phyloP scores from a whole-genome alignment of 2,329 filamentous ascomycete species.

The Fusarium nurragi region DNA sequence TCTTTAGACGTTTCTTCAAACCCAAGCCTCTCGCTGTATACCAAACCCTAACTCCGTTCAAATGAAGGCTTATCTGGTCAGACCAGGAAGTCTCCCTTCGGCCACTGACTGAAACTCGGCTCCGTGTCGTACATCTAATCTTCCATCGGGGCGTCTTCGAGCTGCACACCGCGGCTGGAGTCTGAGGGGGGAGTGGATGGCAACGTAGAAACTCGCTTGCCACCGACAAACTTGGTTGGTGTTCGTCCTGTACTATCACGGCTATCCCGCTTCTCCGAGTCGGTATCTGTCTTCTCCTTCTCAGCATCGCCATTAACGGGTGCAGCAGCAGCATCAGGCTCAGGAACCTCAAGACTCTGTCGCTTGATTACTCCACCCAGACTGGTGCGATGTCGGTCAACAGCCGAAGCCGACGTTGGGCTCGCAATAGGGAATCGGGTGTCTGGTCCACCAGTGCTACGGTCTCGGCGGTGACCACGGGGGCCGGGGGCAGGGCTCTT shows the following conservation, averaged over 20 bases:
- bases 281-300: conserved; percentile 41
- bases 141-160: conserved; percentile 64
- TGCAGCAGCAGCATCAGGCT: conserved; percentile 57
- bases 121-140: conserved; percentile 49
- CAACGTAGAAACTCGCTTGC: conserved; percentile 52
- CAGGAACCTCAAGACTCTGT: conserved; percentile 84
- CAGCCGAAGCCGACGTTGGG: conserved; percentile 63
- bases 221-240: conserved; percentile 58
- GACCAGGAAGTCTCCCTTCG: conserved; percentile 18
- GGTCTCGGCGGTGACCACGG: conserved; percentile 77
- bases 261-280: conserved; percentile 70
- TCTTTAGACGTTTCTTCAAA: conserved; percentile 12
- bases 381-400: conserved; percentile 61
- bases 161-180: conserved; percentile 56
- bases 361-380: conserved; percentile 64
- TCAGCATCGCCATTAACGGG: conserved; percentile 55
- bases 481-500: conserved; percentile 75
- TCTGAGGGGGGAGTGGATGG: conserved; percentile 47
- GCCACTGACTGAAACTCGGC: conserved; percentile 17
- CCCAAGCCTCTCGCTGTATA: conserved; percentile 20
- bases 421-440: conserved; percentile 87
- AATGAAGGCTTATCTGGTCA: conserved; percentile 16
- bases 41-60: conserved; percentile 29
- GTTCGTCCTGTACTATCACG: conserved; percentile 69
- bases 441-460: conserved; percentile 76